These are phyloP conservation scores for Solanum medicagineum DNA, from an alignment of 257 asterid species.

Conservation along the genomic window DNA sequence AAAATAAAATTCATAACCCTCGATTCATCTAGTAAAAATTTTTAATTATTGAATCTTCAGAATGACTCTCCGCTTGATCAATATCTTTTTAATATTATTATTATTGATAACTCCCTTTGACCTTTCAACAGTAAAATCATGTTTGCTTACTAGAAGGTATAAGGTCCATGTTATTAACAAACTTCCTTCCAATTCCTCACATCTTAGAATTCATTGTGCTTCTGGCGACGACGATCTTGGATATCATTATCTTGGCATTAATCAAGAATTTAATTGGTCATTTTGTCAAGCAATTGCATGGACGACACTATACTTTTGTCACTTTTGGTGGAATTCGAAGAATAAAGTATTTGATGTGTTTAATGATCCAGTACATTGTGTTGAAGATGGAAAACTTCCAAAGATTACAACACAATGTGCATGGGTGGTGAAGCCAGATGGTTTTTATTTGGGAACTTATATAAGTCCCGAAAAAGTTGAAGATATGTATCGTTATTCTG, in stretches of 20 bases:
- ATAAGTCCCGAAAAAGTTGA: background rate
- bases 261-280: background rate
- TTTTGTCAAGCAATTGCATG: background rate
- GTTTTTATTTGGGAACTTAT: background rate
- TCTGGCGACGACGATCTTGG: background rate
- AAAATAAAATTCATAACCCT: background rate
- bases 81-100: background rate
- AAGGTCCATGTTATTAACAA: background rate
- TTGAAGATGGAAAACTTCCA: background rate
- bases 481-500: background rate
- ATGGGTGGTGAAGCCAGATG: background rate
- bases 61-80: background rate
- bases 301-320: background rate
- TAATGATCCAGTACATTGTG: background rate
- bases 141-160: background rate
- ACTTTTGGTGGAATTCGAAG: background rate
- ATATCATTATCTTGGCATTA: background rate
- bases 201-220: background rate
- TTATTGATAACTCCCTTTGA: background rate
- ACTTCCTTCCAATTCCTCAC: background rate
- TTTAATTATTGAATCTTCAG: background rate
- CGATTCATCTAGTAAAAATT: background rate
- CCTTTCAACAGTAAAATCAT: background rate
- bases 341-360: background rate
- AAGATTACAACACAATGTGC: background rate